Conservation (phyloP, 78 protist species). For the Dictyostelium capitatum region DNA sequence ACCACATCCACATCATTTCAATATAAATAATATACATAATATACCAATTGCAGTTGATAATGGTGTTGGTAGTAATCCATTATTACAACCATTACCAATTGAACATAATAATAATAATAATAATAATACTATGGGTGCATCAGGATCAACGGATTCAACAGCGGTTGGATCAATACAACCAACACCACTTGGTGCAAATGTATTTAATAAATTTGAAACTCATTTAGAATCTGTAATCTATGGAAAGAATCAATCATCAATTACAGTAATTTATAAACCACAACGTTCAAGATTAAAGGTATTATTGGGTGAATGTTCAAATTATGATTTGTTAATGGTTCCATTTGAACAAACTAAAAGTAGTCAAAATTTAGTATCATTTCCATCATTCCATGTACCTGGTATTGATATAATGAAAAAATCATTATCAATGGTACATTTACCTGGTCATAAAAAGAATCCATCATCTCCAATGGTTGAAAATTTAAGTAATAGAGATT, state of each 20-base stretch:
- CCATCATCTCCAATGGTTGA: neutral
- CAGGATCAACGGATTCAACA: neutral
- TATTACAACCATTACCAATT: neutral
- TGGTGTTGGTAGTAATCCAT: neutral
- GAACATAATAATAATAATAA: constrained; percentile 1
- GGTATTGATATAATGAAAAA: constrained; percentile 69
- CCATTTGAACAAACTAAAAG: constrained; percentile 41
- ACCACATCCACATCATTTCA: neutral
- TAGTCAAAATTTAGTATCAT: neutral
- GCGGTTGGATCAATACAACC: neutral
- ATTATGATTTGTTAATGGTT: constrained; percentile 43
- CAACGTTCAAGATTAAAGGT: constrained; percentile 18
- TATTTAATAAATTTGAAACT: constrained; percentile 13
- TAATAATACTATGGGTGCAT: neutral
- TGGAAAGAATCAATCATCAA: constrained; percentile 23
- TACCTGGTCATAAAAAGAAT: constrained; percentile 24
- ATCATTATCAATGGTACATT: constrained; percentile 61
- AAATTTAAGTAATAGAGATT: neutral
- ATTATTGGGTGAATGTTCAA: constrained; percentile 11
- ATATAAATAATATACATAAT: constrained; percentile 12
- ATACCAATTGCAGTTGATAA: neutral
- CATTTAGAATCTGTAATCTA: constrained; percentile 33
- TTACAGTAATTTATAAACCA: constrained; percentile 55
- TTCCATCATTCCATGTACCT: constrained; percentile 33
- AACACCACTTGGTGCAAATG: neutral